Conservation (phyloP, 1,284 basidiomycete species). For the Irpex sp. region DNA sequence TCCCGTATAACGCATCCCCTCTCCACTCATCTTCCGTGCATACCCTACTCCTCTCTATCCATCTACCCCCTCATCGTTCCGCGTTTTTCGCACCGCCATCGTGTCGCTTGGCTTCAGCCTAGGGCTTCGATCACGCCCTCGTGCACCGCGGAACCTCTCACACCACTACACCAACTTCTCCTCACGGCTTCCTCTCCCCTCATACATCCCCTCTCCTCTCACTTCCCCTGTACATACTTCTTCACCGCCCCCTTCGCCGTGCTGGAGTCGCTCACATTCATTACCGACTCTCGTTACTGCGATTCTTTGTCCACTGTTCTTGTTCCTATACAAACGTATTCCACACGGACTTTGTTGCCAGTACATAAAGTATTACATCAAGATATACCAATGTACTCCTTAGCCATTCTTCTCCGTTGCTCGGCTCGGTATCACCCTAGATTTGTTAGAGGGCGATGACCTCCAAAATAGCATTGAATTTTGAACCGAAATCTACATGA, state of each 20-base stretch:
- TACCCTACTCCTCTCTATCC: neutral
- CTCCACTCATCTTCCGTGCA: neutral
- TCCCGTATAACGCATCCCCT: neutral
- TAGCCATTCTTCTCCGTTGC: neutral
- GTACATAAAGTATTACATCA: neutral
- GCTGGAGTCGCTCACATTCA: slow-evolving; percentile 14
- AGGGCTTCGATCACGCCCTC: neutral
- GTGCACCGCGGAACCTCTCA: neutral
- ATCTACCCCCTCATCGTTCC: neutral
- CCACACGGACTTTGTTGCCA: neutral
- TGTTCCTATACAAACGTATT: slow-evolving; percentile 13
- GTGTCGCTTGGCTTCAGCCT: neutral
- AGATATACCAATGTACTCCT: neutral
- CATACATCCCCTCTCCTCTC: neutral
- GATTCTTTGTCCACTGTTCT: slow-evolving; percentile 9
- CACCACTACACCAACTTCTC: neutral
- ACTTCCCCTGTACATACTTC: neutral
- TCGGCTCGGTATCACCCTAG: neutral
- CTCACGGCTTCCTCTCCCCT: neutral
- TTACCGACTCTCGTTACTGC: slow-evolving; percentile 20
- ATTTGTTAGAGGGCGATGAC: neutral
- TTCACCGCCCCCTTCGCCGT: neutral
- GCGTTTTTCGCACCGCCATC: neutral
- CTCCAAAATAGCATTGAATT: neutral
- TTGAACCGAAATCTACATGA: neutral